phyloP scores from a whole-genome alignment of 2,329 filamentous ascomycete genomes.

The Zymoseptoria passerinii region DNA sequence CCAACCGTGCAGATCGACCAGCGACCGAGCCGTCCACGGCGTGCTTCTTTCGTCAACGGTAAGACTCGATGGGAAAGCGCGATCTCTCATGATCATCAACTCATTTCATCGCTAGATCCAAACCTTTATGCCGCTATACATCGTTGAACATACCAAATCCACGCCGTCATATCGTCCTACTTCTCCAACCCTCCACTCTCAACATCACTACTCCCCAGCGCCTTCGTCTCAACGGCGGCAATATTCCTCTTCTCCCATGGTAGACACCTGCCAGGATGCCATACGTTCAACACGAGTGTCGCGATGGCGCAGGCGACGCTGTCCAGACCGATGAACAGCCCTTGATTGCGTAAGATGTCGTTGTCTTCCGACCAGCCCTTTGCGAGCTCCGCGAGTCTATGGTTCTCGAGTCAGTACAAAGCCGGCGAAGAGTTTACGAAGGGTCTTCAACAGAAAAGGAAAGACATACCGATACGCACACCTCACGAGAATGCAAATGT shows the following conservation, averaged over 20 bases:
- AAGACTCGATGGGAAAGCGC: too few species aligned
- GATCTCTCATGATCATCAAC: too few species aligned
- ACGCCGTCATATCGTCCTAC: background rate
- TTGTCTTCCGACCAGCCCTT: constrained; percentile 20
- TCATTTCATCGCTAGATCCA: too few species aligned
- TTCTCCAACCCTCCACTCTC: background rate
- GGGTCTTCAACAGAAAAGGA: background rate
- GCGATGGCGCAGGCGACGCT: constrained; percentile 27
- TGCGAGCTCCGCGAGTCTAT: constrained; percentile 25
- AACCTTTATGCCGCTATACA: too few species aligned
- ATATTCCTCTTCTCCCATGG: constrained; percentile 14
- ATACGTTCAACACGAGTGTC: constrained; percentile 24
- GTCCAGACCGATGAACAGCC: constrained; percentile 27
- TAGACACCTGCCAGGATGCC: constrained; percentile 28
- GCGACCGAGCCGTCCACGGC: too few species aligned
- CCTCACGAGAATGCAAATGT: constrained; percentile 21
- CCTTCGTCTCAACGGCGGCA: constrained; percentile 3
- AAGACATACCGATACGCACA: constrained; percentile 16
- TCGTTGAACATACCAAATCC: too few species aligned
- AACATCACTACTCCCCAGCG: constrained; percentile 6
- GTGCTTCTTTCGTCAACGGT: too few species aligned
- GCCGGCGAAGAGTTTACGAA: background rate
- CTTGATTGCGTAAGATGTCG: constrained; percentile 19
- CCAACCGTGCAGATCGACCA: too few species aligned
- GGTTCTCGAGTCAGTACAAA: background rate